Conservation (phyloP, 1,139 yeast species). For the Geotrichum candidum region DNA sequence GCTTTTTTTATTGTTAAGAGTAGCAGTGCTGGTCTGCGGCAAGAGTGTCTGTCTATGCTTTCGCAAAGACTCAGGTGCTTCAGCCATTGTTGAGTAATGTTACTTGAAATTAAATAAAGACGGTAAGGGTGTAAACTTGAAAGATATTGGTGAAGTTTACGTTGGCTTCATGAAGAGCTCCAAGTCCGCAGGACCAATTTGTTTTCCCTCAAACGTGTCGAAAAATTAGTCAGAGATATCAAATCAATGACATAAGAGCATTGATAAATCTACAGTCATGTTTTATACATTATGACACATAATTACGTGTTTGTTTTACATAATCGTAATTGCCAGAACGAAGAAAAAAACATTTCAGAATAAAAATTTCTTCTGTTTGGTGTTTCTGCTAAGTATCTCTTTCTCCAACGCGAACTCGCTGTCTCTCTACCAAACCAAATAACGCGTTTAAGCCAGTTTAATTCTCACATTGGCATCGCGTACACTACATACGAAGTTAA, state of each 20-base stretch:
- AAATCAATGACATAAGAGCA: background rate
- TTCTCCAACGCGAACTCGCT: background rate
- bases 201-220: background rate
- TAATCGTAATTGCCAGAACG: background rate
- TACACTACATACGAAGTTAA: background rate
- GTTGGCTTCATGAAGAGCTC: background rate
- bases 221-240: background rate
- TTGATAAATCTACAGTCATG: no score
- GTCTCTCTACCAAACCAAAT: background rate
- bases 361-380: background rate
- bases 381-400: background rate
- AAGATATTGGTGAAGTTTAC: background rate
- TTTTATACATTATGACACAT: background rate
- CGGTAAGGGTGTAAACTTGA: background rate
- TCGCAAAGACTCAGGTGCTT: slow-evolving; percentile 28
- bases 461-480: background rate
- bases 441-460: background rate
- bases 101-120: background rate
- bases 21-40: slow-evolving; percentile 17
- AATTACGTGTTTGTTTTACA: background rate
- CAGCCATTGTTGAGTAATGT: background rate
- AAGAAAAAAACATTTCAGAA: background rate
- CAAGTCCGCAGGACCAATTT: background rate
- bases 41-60: slow-evolving; percentile 31
- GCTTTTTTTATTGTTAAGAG: slow-evolving; percentile 10